These are phyloP conservation scores for Neonectria coccinea DNA, from an alignment of 2,329 filamentous ascomycete species.

Conservation along the genomic window DNA sequence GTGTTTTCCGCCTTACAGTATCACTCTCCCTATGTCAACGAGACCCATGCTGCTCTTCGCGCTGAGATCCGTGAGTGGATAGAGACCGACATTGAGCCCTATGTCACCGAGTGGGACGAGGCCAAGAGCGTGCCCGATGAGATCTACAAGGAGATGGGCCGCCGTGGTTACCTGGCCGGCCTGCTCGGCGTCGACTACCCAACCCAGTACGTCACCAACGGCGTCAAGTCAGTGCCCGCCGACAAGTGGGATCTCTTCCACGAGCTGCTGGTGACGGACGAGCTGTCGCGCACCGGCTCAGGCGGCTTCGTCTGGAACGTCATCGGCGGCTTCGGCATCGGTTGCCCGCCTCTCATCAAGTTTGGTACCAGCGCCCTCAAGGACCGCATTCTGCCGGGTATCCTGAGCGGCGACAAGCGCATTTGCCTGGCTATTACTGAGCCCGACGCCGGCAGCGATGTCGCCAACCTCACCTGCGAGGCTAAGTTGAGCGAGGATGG, in stretches of 20 bases:
- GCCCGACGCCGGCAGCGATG: constrained; percentile 93
- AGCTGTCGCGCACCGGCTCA: constrained; percentile 87
- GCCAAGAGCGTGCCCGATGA: constrained; percentile 87
- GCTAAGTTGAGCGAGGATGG: constrained; percentile 94
- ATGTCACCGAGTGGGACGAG: constrained; percentile 97
- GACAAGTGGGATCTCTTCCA: constrained; percentile 99
- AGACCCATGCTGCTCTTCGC: constrained; percentile 90
- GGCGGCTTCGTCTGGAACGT: constrained; percentile 98
- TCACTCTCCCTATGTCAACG: constrained; percentile 96
- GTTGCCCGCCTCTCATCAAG: constrained; percentile 90
- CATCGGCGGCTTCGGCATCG: constrained; percentile 96
- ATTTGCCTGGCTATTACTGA: constrained; percentile 98
- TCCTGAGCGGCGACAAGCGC: constrained; percentile 92
- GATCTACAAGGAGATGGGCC: constrained; percentile 96
- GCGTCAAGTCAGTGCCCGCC: constrained; percentile 80
- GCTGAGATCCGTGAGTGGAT: constrained; percentile 94
- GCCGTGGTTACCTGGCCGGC: constrained; percentile 92
- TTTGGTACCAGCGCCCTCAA: constrained; percentile 88
- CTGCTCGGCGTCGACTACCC: constrained; percentile 88
- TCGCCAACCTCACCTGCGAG: constrained; percentile 95
- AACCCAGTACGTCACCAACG: constrained; percentile 74
- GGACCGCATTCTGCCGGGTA: constrained; percentile 87
- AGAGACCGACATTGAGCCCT: constrained; percentile 86
- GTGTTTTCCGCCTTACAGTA: constrained; percentile 70
- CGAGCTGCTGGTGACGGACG: constrained; percentile 94